Percentiles rank a stretch among this genome's conserved stretches.
Conservation (phyloP, 2,329 filamentous ascomycete genomes). For the Dryadomyces sulphureus region DNA sequence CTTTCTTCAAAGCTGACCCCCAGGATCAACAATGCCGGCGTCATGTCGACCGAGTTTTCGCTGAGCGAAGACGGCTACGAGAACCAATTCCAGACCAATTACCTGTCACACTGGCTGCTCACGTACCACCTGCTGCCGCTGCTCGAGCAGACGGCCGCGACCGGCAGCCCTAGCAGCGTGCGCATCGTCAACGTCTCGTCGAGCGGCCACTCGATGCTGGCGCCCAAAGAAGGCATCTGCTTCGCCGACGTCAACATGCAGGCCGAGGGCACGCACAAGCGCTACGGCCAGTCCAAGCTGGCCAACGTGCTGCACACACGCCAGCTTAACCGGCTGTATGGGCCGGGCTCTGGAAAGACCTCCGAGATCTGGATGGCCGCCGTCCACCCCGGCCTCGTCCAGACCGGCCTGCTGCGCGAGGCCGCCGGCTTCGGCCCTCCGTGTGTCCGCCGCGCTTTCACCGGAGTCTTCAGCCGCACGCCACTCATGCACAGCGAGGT, state of each 20-base stretch:
- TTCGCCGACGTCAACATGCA: slow-evolving; percentile 6
- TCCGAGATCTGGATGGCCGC: slow-evolving; percentile 6
- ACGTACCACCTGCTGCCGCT: slow-evolving; percentile 23
- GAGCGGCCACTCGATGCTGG: slow-evolving; percentile 3
- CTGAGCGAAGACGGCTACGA: slow-evolving; percentile 21
- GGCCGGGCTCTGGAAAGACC: neutral
- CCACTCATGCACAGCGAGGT: slow-evolving; percentile 11
- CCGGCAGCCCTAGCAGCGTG: slow-evolving; percentile 10
- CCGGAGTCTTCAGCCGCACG: slow-evolving; percentile 9
- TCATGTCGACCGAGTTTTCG: slow-evolving; percentile 18
- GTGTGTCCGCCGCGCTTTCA: slow-evolving; percentile 8
- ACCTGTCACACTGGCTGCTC: slow-evolving; percentile 26
- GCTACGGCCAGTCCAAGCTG: slow-evolving; percentile 11
- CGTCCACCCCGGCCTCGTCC: slow-evolving; percentile 8
- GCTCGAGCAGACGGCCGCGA: slow-evolving; percentile 17
- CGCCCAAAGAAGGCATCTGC: slow-evolving; percentile 6
- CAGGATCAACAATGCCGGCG: slow-evolving; percentile 17
- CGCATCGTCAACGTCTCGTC: slow-evolving; percentile 12
- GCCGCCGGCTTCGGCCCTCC: slow-evolving; percentile 8
- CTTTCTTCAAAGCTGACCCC: neutral
- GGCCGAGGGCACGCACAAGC: neutral
- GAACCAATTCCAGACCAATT: slow-evolving; percentile 24
- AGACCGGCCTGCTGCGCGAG: slow-evolving; percentile 10
- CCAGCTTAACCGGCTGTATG: slow-evolving; percentile 4
- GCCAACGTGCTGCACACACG: slow-evolving; percentile 8